These are phyloP conservation scores for Raphanus raphanistrum DNA, from an alignment of 345 rosid species.

Conservation along the genomic window DNA sequence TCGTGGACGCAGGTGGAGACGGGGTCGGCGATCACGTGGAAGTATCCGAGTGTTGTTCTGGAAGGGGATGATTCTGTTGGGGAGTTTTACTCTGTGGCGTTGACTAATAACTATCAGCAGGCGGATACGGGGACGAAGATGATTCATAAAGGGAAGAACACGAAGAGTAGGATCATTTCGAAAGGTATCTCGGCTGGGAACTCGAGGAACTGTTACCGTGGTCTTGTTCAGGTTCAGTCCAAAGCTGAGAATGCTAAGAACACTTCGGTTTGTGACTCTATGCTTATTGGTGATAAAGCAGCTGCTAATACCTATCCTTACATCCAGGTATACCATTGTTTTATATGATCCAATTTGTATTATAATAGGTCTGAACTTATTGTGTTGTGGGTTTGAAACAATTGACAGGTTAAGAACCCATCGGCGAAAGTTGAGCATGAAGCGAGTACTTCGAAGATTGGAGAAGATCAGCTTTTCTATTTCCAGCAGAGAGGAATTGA, in stretches of 20 bases:
- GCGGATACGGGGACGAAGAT: conserved; percentile 97
- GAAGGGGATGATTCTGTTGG: conserved; percentile 91
- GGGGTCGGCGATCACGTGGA: conserved; percentile 95
- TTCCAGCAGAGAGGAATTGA: conserved; percentile 96
- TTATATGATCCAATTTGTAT: background rate
- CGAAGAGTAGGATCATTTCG: conserved; percentile 83
- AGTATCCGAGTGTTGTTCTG: conserved; percentile 88
- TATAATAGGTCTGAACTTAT: background rate
- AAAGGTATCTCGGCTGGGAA: conserved; percentile 86
- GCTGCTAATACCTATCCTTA: conserved; percentile 98
- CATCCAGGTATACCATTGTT: conserved; percentile 58
- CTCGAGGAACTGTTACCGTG: conserved; percentile 91
- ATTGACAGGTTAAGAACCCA: conserved; percentile 76
- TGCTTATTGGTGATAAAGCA: conserved; percentile 92
- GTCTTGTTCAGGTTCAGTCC: conserved; percentile 93
- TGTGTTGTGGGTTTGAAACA: background rate
- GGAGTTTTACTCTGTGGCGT: conserved; percentile 89
- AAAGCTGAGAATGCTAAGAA: conserved; percentile 90
- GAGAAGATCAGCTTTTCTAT: conserved; percentile 95
- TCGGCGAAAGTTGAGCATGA: conserved; percentile 90
- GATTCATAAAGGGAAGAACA: conserved; percentile 94
- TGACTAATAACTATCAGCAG: conserved; percentile 86
- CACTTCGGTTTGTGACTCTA: conserved; percentile 90
- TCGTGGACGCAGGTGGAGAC: conserved; percentile 99
- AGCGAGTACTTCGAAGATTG: conserved; percentile 96